These are phyloP conservation scores for Phytophthora rubi DNA, from an alignment of 352 stramenopile genomes.

Conservation along the genomic window DNA sequence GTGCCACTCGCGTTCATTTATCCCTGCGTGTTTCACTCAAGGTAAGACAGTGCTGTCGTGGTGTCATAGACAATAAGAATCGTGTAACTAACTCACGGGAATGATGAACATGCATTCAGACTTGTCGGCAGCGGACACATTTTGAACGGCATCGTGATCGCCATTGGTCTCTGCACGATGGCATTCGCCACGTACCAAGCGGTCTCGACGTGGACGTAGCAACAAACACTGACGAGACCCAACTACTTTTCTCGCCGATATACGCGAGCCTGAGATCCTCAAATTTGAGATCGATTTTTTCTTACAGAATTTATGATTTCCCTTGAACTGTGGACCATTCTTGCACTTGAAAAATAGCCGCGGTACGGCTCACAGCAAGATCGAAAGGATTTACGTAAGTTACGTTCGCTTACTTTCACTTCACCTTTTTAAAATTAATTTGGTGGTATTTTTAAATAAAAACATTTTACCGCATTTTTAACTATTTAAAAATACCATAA, in stretches of 20 bases:
- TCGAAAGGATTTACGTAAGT: no score
- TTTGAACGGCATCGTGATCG: constrained; percentile 48
- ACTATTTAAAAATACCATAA: no score
- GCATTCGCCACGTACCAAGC: constrained; percentile 58
- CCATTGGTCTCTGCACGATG: constrained; percentile 57
- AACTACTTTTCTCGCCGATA: background rate
- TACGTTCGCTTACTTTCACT: no score
- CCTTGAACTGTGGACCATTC: no score
- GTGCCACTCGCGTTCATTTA: constrained; percentile 77
- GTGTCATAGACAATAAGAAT: background rate
- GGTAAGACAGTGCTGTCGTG: constrained; percentile 9
- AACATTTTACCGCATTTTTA: no score
- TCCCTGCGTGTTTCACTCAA: constrained; percentile 66
- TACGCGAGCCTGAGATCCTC: background rate
- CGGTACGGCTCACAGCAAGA: no score
- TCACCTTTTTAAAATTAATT: no score
- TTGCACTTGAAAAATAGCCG: no score
- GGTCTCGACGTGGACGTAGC: constrained; percentile 43
- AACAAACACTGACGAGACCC: background rate
- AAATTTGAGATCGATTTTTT: no score
- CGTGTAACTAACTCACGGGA: constrained; percentile 5
- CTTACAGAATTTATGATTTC: no score
- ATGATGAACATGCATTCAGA: constrained; percentile 5
- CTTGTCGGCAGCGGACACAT: constrained; percentile 49
- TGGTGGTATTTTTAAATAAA: no score